These are phyloP conservation scores for Castanea crenata DNA, from an alignment of 306 rosid species.

Conservation along the genomic window DNA sequence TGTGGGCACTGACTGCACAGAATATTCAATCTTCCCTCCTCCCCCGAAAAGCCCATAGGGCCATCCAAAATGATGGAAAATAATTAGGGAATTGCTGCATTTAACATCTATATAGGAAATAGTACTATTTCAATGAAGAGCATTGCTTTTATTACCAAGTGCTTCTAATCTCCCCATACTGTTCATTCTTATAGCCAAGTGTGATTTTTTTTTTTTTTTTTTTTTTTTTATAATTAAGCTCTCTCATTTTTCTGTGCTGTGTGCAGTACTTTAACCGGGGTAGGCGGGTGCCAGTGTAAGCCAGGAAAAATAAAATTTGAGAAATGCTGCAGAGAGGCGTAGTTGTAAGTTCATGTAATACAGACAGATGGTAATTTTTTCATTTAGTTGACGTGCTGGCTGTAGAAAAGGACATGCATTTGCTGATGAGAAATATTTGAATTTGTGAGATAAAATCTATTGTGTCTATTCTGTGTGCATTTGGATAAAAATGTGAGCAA, in stretches of 20 bases:
- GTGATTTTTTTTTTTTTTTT: neutral
- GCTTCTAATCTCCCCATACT: neutral
- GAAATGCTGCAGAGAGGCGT: constrained; percentile 27
- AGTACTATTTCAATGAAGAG: neutral
- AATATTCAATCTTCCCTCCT: neutral
- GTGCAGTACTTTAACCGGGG: constrained; percentile 81
- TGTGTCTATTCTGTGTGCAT: no score
- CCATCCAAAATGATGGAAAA: neutral
- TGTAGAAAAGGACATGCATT: constrained; percentile 2
- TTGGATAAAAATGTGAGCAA: no score
- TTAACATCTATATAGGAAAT: neutral
- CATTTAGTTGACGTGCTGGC: constrained; percentile 16
- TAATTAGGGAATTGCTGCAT: neutral
- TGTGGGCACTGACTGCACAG: neutral
- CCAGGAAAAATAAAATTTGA: constrained; percentile 6
- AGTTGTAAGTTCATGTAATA: constrained; percentile 50
- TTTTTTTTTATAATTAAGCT: neutral
- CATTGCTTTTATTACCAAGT: neutral
- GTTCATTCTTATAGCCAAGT: neutral
- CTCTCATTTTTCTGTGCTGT: constrained; percentile 1
- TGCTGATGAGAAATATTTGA: neutral
- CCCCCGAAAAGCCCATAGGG: no score
- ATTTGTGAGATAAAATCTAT: no score
- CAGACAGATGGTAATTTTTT: constrained; percentile 31
- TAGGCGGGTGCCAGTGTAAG: constrained; percentile 82